Percentiles rank a stretch among this genome's conserved stretches.
Evolutionary conservation across 805 yeast genomes (phyloP).

Genomic region (Teunomyces funiuensis): DNA sequence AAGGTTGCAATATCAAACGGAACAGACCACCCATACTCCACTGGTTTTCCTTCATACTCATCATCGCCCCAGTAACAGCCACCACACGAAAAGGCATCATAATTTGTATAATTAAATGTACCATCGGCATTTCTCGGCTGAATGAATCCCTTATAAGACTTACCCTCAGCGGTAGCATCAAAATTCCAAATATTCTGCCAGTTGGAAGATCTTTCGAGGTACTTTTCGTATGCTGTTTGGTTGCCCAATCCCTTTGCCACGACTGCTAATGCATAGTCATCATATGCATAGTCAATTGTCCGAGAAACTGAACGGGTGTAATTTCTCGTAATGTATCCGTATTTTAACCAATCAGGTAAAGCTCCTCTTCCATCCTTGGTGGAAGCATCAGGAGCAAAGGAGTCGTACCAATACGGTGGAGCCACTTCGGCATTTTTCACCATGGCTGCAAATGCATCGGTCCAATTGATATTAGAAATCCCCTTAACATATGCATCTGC

Average conservation of each 20-base stretch:
- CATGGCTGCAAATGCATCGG: conserved; percentile 30
- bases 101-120: conserved; percentile 21
- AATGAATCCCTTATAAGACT: conserved; percentile 29
- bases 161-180: conserved; percentile 17
- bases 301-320: conserved; percentile 33
- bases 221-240: conserved; percentile 20
- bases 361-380: conserved; percentile 37
- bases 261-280: conserved; percentile 33
- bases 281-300: conserved; percentile 37
- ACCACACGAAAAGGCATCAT: conserved; percentile 31
- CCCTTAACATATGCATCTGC: conserved; percentile 36
- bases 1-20: conserved; percentile 33
- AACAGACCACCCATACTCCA: conserved; percentile 37
- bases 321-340: conserved; percentile 31
- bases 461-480: conserved; percentile 27
- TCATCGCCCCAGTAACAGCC: conserved; percentile 36
- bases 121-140: conserved; percentile 33
- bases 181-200: conserved; percentile 39
- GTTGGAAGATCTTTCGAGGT: conserved; percentile 29
- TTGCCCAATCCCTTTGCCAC: conserved; percentile 31
- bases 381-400: conserved; percentile 27
- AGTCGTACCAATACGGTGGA: conserved; percentile 28
- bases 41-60: conserved; percentile 32
- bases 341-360: conserved; percentile 30
- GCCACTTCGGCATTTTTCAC: conserved; percentile 33